Conservation (phyloP, 192 early-diverging fungal genomes). For the Piromyces finnis region DNA sequence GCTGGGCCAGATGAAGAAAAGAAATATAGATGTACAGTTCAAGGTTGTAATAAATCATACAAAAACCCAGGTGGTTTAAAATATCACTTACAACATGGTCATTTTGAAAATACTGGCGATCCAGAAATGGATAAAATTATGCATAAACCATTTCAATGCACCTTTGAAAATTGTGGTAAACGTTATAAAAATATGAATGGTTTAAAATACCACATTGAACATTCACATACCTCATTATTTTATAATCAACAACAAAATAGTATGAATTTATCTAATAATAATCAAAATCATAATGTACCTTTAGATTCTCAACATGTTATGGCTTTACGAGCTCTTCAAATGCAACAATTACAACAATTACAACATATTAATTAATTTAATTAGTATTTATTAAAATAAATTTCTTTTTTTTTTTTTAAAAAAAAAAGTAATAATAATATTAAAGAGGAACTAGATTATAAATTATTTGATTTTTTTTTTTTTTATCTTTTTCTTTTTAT, state of each 20-base stretch:
- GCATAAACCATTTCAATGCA: slow-evolving; percentile 50
- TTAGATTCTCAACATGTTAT: neutral
- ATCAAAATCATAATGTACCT: neutral
- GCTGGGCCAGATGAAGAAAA: slow-evolving; percentile 32
- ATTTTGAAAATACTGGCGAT: slow-evolving; percentile 42
- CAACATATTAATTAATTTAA: neutral
- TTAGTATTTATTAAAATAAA: no score
- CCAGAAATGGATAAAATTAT: slow-evolving; percentile 39
- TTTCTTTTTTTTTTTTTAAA: no score
- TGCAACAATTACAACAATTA: neutral
- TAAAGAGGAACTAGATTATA: no score
- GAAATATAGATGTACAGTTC: slow-evolving; percentile 73
- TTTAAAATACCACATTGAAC: slow-evolving; percentile 58
- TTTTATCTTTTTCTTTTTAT: no score
- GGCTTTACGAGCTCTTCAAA: neutral
- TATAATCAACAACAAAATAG: neutral
- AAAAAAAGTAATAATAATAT: no score
- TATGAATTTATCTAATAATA: neutral
- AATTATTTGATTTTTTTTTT: no score
- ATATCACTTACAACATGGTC: slow-evolving; percentile 93
- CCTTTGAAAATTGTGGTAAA: slow-evolving; percentile 41
- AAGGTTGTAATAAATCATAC: slow-evolving; percentile 85
- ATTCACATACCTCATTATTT: slow-evolving; percentile 8
- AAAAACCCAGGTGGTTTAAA: slow-evolving; percentile 98
- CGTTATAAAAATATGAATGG: slow-evolving; percentile 71